Evolutionary conservation across 1,284 basidiomycete species (phyloP), one percentile per base, ranked within the genome.

Genomic region (Ceratobasidium sp.): DNA sequence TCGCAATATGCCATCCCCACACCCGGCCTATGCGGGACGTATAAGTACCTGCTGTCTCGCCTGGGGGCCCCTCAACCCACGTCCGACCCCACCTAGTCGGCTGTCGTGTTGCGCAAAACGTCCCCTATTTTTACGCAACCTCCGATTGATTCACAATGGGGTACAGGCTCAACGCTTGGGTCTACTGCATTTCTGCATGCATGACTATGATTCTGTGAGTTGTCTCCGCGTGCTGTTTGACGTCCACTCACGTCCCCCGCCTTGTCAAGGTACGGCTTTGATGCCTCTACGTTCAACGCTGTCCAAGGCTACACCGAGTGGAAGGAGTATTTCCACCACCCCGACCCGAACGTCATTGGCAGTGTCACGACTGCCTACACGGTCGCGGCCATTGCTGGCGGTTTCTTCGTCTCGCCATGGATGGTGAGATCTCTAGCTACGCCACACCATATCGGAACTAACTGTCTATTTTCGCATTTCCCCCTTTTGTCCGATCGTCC

Each of bases 191-290:
- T 55, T 57, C 50, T 70, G 66, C 66, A 46, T 52, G 52, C 13
- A 70, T 70, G 66, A 58, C 66, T 46, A 70, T 70, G 66, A 70
- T 70, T n/a, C 54, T 70, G 66, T 70, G n/a, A 57, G 66, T 58
- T 3, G 13, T 58, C 16, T 47, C 43, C 38, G 2, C 23, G 23
- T 9, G 1, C 11, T 52, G 44, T 28, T 38, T 30, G n/a, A 18
- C 32, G 11, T 21, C 52, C 1, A 16, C 54, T 49, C 21, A 70
- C 66, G n/a, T 52, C 21, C 14, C 16, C 1, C 28, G 9, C 43
- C 30, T 11, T n/a, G 30, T 52, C 23, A 13, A 70, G 66, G 41
- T 70, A 70, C 66, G 66, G 66, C 9, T 70, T 70, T 58, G 66
- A 70, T 54, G 66, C 66, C 35, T 70, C 66, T 23, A 70, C 66